Percentiles rank a stretch among this genome's conserved stretches.
Evolutionary conservation across 2,329 filamentous ascomycete genomes (phyloP).

Genomic region (Nemania sp.): DNA sequence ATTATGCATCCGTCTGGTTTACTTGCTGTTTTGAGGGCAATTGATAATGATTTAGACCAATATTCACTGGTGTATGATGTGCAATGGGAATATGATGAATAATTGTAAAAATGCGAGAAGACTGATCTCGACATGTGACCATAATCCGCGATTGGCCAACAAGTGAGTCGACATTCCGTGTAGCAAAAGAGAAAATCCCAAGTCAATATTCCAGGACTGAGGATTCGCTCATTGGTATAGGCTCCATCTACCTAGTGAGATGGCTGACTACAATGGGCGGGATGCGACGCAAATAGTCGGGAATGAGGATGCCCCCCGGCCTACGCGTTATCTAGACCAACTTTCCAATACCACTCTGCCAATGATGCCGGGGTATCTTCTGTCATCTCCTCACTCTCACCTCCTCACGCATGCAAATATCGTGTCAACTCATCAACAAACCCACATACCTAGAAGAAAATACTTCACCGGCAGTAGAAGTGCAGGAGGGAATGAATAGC

Average conservation of each 20-base stretch:
- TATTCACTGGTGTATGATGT: not conserved
- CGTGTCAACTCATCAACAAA: not conserved
- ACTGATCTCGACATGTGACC: not conserved
- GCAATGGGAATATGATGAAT: not conserved
- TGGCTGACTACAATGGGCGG: not conserved
- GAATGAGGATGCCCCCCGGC: not conserved
- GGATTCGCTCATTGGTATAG: too few species aligned
- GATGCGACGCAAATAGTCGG: not conserved
- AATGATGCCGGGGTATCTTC: not conserved
- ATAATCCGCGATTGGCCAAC: too few species aligned
- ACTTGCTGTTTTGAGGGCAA: slow-evolving; percentile 49
- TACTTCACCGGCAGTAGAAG: too few species aligned
- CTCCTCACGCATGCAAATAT: not conserved
- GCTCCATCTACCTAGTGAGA: too few species aligned
- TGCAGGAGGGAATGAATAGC: not conserved
- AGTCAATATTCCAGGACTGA: too few species aligned
- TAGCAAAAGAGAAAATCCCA: too few species aligned
- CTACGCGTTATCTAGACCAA: not conserved
- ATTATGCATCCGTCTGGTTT: slow-evolving; percentile 47
- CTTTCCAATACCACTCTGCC: not conserved
- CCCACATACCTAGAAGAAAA: too few species aligned
- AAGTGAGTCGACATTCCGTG: too few species aligned
- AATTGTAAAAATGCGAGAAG: not conserved
- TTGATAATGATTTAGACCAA: slow-evolving; percentile 46
- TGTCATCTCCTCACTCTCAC: not conserved